Percentiles rank a stretch among this genome's conserved stretches.
Conservation (phyloP, 345 rosid genomes). For the Salix viminalis region DNA sequence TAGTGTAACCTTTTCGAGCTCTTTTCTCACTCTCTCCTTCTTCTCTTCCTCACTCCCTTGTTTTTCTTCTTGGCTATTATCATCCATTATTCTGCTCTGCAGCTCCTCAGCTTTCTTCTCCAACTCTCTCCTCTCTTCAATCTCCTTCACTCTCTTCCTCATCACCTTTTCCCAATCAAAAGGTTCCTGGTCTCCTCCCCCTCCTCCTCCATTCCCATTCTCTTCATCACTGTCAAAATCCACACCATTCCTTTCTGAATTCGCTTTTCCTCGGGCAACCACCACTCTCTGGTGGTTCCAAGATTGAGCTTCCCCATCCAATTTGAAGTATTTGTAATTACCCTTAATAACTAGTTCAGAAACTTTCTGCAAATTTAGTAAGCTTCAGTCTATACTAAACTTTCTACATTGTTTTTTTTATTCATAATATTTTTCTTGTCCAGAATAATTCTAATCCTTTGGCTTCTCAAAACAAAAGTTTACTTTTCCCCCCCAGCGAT, state of each 20-base stretch:
- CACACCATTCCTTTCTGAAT: slow-evolving; percentile 63
- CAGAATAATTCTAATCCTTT: background rate
- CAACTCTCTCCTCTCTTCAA: slow-evolving; percentile 77
- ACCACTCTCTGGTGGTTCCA: slow-evolving; percentile 29
- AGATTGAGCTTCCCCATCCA: slow-evolving; percentile 39
- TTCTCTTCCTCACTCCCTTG: slow-evolving; percentile 86
- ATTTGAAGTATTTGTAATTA: background rate
- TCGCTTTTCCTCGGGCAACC: slow-evolving; percentile 50
- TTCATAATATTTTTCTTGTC: background rate
- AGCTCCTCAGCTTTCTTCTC: slow-evolving; percentile 89
- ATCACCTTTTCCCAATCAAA: slow-evolving; percentile 71
- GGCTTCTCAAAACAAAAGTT: background rate
- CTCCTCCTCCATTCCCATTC: slow-evolving; percentile 42
- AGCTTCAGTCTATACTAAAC: background rate
- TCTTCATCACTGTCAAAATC: slow-evolving; percentile 60
- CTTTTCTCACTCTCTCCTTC: slow-evolving; percentile 73
- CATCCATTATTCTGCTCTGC: slow-evolving; percentile 46
- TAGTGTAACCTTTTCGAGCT: slow-evolving; percentile 66
- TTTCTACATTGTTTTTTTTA: background rate
- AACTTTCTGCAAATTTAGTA: background rate
- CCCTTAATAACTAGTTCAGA: background rate
- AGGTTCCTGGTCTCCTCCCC: slow-evolving; percentile 40
- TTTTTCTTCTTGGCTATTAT: slow-evolving; percentile 29
- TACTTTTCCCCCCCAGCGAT: background rate
- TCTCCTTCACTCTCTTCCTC: slow-evolving; percentile 67